These are phyloP conservation scores for Bertia moriformis DNA, from an alignment of 2,329 filamentous ascomycete species.

Conservation along the genomic window DNA sequence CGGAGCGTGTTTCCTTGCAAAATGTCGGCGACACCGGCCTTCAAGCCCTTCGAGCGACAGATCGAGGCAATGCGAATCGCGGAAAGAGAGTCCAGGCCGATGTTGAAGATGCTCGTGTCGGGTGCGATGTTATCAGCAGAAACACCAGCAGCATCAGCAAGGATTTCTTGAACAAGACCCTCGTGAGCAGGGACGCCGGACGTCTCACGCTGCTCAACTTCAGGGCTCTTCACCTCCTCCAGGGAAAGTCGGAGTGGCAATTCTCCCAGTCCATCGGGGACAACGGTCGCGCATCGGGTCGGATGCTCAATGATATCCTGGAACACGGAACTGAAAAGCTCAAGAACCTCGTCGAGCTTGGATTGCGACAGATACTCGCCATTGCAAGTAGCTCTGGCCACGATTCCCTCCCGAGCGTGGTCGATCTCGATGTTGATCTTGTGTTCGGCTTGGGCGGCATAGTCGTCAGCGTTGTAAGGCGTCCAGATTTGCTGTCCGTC, in stretches of 20 bases:
- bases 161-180: constrained; percentile 7
- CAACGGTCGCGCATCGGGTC: constrained; percentile 8
- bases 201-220: neutral
- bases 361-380: constrained; percentile 8
- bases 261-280: constrained; percentile 9
- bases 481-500: constrained; percentile 9
- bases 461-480: constrained; percentile 8
- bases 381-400: constrained; percentile 9
- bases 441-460: constrained; percentile 11
- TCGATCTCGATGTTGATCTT: constrained; percentile 15
- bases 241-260: constrained; percentile 7
- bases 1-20: constrained; percentile 13
- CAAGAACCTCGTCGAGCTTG: neutral
- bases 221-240: too few species aligned
- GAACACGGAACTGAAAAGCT: constrained; percentile 8
- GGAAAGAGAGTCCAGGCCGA: constrained; percentile 15
- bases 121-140: constrained; percentile 8
- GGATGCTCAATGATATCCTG: constrained; percentile 13
- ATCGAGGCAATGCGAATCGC: constrained; percentile 13
- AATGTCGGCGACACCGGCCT: constrained; percentile 13
- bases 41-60: constrained; percentile 11
- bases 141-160: constrained; percentile 10
- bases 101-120: constrained; percentile 13
- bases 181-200: constrained; percentile 4
- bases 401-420: constrained; percentile 8